phyloP scores from a whole-genome alignment of 345 rosid species.

The Nephelium lappaceum region DNA sequence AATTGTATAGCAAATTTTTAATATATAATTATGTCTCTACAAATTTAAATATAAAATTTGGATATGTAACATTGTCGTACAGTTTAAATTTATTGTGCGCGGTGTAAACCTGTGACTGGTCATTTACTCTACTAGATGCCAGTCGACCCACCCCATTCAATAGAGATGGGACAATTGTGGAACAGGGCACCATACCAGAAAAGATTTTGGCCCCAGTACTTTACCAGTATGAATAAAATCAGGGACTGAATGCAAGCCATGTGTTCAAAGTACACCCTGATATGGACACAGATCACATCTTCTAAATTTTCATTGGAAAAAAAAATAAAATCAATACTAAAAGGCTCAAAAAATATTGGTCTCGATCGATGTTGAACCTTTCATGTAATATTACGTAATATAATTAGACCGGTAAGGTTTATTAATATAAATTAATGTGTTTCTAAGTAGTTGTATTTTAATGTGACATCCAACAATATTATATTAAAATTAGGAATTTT shows the following conservation, averaged over 20 bases:
- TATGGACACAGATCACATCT: not conserved
- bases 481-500: too few species aligned
- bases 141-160: not conserved
- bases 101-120: not conserved
- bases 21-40: too few species aligned
- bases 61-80: too few species aligned
- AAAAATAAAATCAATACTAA: not conserved
- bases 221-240: not conserved
- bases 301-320: not conserved
- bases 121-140: not conserved
- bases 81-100: too few species aligned
- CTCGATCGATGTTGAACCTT: not conserved
- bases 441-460: too few species aligned
- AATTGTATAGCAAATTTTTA: too few species aligned
- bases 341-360: not conserved
- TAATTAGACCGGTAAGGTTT: too few species aligned
- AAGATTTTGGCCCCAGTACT: constrained; percentile 1
- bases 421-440: too few species aligned
- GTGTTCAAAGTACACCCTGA: not conserved
- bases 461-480: too few species aligned
- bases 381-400: not conserved
- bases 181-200: not conserved
- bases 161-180: not conserved
- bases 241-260: not conserved
- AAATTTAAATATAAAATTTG: too few species aligned